Base-by-base conservation (phyloP, 371 early-diverging fungal genomes). In the Rhizomucor miehei region DNA sequence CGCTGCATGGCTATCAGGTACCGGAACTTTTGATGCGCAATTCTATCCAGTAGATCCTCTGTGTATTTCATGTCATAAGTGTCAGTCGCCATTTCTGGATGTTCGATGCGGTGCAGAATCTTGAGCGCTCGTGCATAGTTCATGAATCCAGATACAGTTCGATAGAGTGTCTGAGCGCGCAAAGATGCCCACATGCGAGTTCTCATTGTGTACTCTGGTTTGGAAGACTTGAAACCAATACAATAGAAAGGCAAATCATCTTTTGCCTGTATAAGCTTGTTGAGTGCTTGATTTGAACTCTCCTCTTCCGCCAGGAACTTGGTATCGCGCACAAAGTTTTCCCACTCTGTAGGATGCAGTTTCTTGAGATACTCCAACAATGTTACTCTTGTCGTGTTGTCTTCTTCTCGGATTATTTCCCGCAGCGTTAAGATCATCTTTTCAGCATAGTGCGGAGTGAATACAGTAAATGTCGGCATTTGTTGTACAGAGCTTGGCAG, bases 1-100 rank as follows among this genome's bases (percentile, higher is more conserved):
- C 92, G 86, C 67, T 94, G 95, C 95, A 94, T 94, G 11, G 93
- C 89, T 10, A 94, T 83, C 46, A 93, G 65, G 56, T 89, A 91
- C 53, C 87, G 84, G 69, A 94, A 92, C 68, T 94, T 94, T 56
- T 87, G 81, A 39, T 82, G 75, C 1, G 88, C 85, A 56, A 89
- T 75, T 17, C 69, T 63, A 37, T 89, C 86, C 19, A 90, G 62
- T 50, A 82, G 37, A 61, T 60, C 60, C 79, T 89, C 63, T 72
- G 73, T 59, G 65, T 80, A 57, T 17, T 79, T 77, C 47, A 66
- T 69, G 48, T 80, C 73, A 17, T 79, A 77, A 35, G 80, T 77
- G 54, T 78, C 65, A 11, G 79, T 75, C 14, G 84, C 81, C 51
- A 88, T 65, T 56, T 91, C 86, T 10, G 91, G 91, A 52, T 89